These are phyloP conservation scores for Odontarrhena argentea DNA, from an alignment of 345 rosid species.

Conservation along the genomic window DNA sequence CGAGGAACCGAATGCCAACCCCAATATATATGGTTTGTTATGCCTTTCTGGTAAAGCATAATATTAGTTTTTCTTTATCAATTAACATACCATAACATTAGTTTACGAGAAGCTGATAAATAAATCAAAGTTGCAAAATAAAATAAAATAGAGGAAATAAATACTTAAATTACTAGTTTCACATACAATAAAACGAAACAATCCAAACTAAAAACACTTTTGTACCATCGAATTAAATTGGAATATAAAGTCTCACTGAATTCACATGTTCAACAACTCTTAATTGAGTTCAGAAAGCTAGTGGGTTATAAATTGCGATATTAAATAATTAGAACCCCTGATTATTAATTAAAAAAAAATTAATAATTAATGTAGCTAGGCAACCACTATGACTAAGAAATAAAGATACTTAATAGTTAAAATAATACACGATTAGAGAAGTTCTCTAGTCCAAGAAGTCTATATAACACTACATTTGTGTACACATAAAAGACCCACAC, in stretches of 20 bases:
- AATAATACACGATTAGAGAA: slow-evolving; percentile 26
- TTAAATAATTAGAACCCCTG: slow-evolving; percentile 15
- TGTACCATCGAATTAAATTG: slow-evolving; percentile 8
- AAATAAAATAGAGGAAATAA: not conserved
- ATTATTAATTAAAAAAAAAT: slow-evolving; percentile 7
- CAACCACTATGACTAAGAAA: slow-evolving; percentile 32
- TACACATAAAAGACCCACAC: slow-evolving; percentile 31
- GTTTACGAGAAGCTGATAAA: not conserved
- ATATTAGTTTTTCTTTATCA: not conserved
- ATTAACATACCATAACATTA: too few species aligned
- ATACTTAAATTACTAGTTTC: not conserved
- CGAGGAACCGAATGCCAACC: too few species aligned
- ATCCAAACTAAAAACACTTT: not conserved
- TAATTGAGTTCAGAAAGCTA: slow-evolving; percentile 26
- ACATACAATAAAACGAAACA: slow-evolving; percentile 4
- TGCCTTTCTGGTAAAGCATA: slow-evolving; percentile 8
- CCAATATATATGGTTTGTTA: too few species aligned
- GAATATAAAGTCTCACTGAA: slow-evolving; percentile 15
- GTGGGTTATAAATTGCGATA: slow-evolving; percentile 25
- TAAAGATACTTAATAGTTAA: slow-evolving; percentile 16
- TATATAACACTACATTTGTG: slow-evolving; percentile 31
- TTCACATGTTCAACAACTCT: slow-evolving; percentile 35
- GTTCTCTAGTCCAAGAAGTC: slow-evolving; percentile 26
- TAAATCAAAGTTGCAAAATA: not conserved
- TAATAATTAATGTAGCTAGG: slow-evolving; percentile 1